Percentiles rank a stretch among this genome's conserved stretches.
Evolutionary conservation across 176 grass and related monocot species (phyloP).

Genomic region (Cenchrus americanus): DNA sequence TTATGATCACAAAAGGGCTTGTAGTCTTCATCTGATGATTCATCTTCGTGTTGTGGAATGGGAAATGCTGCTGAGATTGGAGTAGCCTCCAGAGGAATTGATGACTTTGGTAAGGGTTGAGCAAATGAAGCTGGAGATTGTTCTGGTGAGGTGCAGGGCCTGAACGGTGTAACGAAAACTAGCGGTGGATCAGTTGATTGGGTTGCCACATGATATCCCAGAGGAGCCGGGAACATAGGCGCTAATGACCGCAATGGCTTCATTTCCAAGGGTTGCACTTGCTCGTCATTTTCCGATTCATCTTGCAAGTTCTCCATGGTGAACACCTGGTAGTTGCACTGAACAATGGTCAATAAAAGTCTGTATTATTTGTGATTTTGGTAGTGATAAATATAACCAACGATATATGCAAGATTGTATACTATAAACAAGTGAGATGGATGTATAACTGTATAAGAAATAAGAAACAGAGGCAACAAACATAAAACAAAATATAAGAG

Average conservation of each 20-base stretch:
- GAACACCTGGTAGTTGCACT: slow-evolving; percentile 21
- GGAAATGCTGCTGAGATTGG: slow-evolving; percentile 39
- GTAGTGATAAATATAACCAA: neutral
- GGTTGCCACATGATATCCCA: slow-evolving; percentile 44
- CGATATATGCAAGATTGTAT: neutral
- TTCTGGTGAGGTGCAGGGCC: slow-evolving; percentile 22
- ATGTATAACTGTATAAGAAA: neutral
- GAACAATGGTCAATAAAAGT: slow-evolving; percentile 8
- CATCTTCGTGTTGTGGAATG: neutral
- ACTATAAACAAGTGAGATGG: neutral
- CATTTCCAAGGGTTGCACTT: slow-evolving; percentile 37
- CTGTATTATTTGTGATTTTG: neutral
- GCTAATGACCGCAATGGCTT: slow-evolving; percentile 60
- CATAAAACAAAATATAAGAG: neutral
- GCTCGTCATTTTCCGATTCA: slow-evolving; percentile 19
- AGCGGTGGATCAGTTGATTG: slow-evolving; percentile 40
- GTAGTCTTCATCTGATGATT: slow-evolving; percentile 33
- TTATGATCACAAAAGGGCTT: neutral
- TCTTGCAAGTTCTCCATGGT: slow-evolving; percentile 30
- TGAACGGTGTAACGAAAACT: slow-evolving; percentile 44
- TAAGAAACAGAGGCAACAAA: neutral
- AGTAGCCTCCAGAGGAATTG: slow-evolving; percentile 36
- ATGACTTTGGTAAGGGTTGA: neutral
- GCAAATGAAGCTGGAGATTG: slow-evolving; percentile 24
- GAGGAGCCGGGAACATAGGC: slow-evolving; percentile 54